Percentiles rank a stretch among this genome's conserved stretches.
These are phyloP conservation scores for Daucus carota DNA, from an alignment of 129 eudicot genomes.

Conservation along the genomic window DH1_v3.0 NC_030382.2:26867001-26867500, in stretches of 20 bases:
- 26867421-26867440: constrained; percentile 83
- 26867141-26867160: constrained; percentile 64
- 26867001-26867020: constrained; percentile 61
- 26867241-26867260: constrained; percentile 53
- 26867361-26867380: constrained; percentile 62
- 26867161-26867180: constrained; percentile 46
- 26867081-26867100: constrained; percentile 42
- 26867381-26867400: constrained; percentile 77
- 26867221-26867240: constrained; percentile 89
- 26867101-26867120: constrained; percentile 58
- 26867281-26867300: constrained; percentile 61
- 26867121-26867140: constrained; percentile 65
- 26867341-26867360: constrained; percentile 75
- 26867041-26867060: constrained; percentile 45
- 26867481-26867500: constrained; percentile 63
- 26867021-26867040: constrained; percentile 72
- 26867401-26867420: constrained; percentile 50
- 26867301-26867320: constrained; percentile 52
- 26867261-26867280: constrained; percentile 51
- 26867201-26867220: constrained; percentile 63
- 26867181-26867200: constrained; percentile 59
- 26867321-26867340: constrained; percentile 91
- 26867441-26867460: constrained; percentile 88
- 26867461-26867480: constrained; percentile 49
- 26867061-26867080: constrained; percentile 66